Evolutionary conservation across 768 basidiomycete species (phyloP).

Genomic region (Lenzites betulinus): DNA sequence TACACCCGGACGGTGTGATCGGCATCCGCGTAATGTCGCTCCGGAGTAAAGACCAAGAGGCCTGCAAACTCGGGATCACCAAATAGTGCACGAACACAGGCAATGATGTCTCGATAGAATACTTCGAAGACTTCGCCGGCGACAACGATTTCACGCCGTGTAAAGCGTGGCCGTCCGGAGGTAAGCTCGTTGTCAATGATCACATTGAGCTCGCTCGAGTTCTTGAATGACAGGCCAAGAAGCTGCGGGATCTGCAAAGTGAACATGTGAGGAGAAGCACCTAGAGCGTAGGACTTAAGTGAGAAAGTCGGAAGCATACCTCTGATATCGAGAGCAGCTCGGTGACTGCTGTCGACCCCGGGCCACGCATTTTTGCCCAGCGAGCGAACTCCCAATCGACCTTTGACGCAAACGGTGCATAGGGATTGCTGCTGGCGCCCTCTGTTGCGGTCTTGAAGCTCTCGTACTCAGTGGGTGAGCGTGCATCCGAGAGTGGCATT

Average conservation of each 20-base stretch:
- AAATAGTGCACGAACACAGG: conserved; percentile 38
- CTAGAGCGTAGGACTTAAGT: too few relatives aligned
- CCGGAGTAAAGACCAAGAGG: conserved; percentile 36
- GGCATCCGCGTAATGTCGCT: conserved; percentile 37
- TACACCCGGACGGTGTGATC: conserved; percentile 32
- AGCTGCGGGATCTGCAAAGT: conserved; percentile 15
- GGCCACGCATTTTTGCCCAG: conserved; percentile 41
- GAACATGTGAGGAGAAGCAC: too few relatives aligned
- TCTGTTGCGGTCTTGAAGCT: too few relatives aligned
- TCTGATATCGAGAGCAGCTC: conserved; percentile 43
- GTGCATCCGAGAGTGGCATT: too few relatives aligned
- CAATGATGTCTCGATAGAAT: conserved; percentile 37
- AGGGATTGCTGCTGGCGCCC: too few relatives aligned
- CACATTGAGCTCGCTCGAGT: conserved; percentile 31
- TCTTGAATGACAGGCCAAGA: conserved; percentile 34
- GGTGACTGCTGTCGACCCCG: conserved; percentile 39
- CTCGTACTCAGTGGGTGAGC: too few relatives aligned
- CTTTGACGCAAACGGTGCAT: neutral
- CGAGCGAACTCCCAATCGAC: conserved; percentile 42
- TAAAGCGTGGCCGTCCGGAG: neutral
- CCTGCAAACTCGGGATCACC: conserved; percentile 34
- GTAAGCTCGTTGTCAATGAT: conserved; percentile 32
- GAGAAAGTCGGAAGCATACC: neutral
- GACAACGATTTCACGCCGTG: conserved; percentile 29
- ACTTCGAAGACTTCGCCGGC: conserved; percentile 36